phyloP scores from a whole-genome alignment of 345 rosid genomes.

The Sonneratia caseolaris region DNA sequence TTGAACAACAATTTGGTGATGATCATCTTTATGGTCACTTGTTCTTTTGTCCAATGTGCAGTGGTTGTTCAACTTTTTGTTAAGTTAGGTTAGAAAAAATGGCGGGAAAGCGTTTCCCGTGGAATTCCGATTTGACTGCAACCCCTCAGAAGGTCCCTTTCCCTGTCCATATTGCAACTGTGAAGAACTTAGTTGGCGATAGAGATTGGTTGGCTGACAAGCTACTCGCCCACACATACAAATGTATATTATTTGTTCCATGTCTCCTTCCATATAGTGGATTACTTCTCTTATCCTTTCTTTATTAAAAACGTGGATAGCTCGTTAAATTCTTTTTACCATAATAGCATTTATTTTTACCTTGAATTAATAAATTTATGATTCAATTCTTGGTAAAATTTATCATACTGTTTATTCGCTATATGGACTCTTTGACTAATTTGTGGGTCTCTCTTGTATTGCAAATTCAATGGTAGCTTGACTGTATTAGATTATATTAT shows the following conservation, averaged over 20 bases:
- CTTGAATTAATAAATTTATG: too few relatives aligned
- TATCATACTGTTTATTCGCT: too few relatives aligned
- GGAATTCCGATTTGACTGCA: not conserved
- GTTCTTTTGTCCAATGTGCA: not conserved
- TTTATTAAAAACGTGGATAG: too few relatives aligned
- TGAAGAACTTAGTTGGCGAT: not conserved
- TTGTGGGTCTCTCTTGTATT: too few relatives aligned
- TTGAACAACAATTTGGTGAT: not conserved
- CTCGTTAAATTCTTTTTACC: too few relatives aligned
- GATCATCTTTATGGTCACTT: not conserved
- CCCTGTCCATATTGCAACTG: not conserved
- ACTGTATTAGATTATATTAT: too few relatives aligned
- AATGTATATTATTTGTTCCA: not conserved
- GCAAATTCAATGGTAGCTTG: too few relatives aligned
- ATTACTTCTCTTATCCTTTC: too few relatives aligned
- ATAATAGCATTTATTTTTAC: too few relatives aligned
- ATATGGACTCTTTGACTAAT: too few relatives aligned
- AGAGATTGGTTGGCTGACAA: not conserved
- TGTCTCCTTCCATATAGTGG: too few relatives aligned
- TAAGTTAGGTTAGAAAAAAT: slow-evolving; percentile 2
- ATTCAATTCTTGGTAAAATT: too few relatives aligned
- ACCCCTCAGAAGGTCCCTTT: not conserved
- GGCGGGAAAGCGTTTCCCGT: not conserved
- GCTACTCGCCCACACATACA: not conserved
- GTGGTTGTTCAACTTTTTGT: slow-evolving; percentile 3